These are phyloP conservation scores for Syncephalastrum sp. DNA, from an alignment of 371 early-diverging fungal genomes.

Conservation along the genomic window DNA sequence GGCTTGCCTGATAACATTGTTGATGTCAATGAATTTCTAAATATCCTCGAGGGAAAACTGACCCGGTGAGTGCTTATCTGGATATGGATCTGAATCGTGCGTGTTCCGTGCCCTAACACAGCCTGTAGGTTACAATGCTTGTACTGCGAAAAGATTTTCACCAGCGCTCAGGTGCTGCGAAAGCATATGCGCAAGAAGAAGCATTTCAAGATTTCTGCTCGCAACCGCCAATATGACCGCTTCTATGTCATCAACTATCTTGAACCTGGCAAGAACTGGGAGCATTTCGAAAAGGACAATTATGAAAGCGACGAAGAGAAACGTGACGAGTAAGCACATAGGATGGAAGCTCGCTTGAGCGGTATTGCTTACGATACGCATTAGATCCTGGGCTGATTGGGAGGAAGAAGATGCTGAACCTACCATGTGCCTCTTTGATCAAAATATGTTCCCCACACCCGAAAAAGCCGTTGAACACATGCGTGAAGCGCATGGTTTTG, in stretches of 20 bases:
- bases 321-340: slow-evolving; percentile 52
- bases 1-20: slow-evolving; percentile 93
- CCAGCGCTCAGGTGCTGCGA: slow-evolving; percentile 82
- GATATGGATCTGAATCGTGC: not conserved
- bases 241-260: slow-evolving; percentile 95
- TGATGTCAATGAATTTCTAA: slow-evolving; percentile 81
- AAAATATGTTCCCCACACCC: slow-evolving; percentile 58
- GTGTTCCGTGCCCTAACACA: not conserved
- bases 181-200: slow-evolving; percentile 99
- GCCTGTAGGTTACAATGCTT: slow-evolving; percentile 75
- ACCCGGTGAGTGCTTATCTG: slow-evolving; percentile 46
- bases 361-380: not conserved
- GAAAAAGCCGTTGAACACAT: slow-evolving; percentile 74
- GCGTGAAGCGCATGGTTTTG: slow-evolving; percentile 71
- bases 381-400: slow-evolving; percentile 80
- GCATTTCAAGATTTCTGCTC: slow-evolving; percentile 92
- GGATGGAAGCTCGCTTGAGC: not conserved
- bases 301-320: slow-evolving; percentile 79
- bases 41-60: slow-evolving; percentile 76
- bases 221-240: slow-evolving; percentile 88
- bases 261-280: slow-evolving; percentile 93
- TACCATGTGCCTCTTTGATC: slow-evolving; percentile 79
- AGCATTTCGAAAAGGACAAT: slow-evolving; percentile 77
- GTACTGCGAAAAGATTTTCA: slow-evolving; percentile 94
- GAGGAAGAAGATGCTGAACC: slow-evolving; percentile 69